These are phyloP conservation scores for Lipomyces yamadae DNA, from an alignment of 805 yeast genomes.

Conservation along the genomic window DNA sequence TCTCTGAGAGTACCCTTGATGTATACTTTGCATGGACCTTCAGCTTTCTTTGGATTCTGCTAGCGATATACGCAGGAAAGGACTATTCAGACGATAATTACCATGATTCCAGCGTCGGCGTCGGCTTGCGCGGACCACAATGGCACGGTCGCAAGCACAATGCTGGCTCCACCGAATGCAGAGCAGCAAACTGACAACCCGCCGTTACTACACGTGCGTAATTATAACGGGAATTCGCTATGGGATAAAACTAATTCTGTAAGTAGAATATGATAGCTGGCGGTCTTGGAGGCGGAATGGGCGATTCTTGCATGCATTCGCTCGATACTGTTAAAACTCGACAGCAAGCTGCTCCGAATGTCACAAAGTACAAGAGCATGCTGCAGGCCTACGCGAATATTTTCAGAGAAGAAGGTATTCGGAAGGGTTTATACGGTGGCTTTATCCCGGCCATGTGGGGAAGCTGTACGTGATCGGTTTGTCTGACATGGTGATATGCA, in stretches of 20 bases:
- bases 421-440: conserved; percentile 88
- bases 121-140: conserved; percentile 13
- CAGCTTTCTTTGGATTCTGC: background rate
- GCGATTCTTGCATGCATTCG: conserved; percentile 93
- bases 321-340: conserved; percentile 95
- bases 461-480: conserved; percentile 47
- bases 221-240: background rate
- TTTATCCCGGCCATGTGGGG: conserved; percentile 91
- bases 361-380: conserved; percentile 72
- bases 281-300: conserved; percentile 91
- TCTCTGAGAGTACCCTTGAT: background rate
- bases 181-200: conserved; percentile 9
- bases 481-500: too few relatives aligned
- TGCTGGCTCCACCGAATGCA: background rate
- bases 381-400: conserved; percentile 75
- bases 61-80: background rate
- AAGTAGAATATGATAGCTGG: conserved; percentile 70
- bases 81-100: background rate
- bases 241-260: conserved; percentile 49
- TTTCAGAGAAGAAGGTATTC: conserved; percentile 80
- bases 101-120: conserved; percentile 28
- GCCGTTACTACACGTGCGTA: conserved; percentile 21
- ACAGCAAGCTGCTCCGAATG: conserved; percentile 89
- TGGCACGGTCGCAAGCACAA: background rate
- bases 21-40: background rate